A percentile compares a stretch with the other conserved stretches of the same genome.
phyloP scores from a whole-genome alignment of 2,329 filamentous ascomycete species.

The Metarhizium sp. region DNA sequence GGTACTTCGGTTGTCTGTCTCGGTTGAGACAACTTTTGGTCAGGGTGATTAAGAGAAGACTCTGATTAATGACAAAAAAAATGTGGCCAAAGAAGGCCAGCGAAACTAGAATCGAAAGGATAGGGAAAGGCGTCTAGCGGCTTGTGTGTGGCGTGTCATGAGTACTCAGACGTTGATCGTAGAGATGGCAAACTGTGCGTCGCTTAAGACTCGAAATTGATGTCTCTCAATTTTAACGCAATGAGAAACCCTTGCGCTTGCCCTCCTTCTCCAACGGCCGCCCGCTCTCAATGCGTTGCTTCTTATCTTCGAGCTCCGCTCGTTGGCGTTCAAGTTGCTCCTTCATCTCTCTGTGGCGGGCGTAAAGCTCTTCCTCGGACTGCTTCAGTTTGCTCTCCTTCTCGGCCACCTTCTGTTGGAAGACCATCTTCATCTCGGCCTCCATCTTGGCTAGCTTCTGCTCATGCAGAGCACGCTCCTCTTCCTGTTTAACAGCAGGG shows the following conservation, averaged over 20 bases:
- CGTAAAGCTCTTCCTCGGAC: constrained; percentile 97
- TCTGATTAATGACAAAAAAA: constrained; percentile 28
- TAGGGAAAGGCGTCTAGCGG: constrained; percentile 46
- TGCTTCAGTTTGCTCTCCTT: constrained; percentile 99
- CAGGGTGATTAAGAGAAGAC: constrained; percentile 27
- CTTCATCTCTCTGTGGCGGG: constrained; percentile 98
- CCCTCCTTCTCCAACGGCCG: constrained; percentile 94
- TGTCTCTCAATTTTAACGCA: constrained; percentile 56
- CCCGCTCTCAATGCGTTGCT: constrained; percentile 86
- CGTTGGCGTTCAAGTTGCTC: constrained; percentile 96
- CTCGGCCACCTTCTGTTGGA: constrained; percentile 99
- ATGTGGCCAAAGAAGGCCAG: constrained; percentile 23
- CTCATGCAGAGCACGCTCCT: constrained; percentile 95
- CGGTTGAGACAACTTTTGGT: constrained; percentile 23
- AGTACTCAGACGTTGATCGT: constrained; percentile 48
- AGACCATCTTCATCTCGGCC: constrained; percentile 99
- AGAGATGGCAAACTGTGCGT: constrained; percentile 14
- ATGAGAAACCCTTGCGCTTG: constrained; percentile 99
- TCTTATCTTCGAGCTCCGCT: constrained; percentile 96
- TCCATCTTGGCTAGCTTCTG: constrained; percentile 99
- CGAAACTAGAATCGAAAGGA: constrained; percentile 34
- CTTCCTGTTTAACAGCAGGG: constrained; percentile 98
- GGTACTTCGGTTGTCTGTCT: constrained; percentile 18
- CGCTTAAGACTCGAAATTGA: constrained; percentile 1
- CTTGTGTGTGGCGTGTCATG: constrained; percentile 50